Percentiles rank a stretch among this genome's conserved stretches.
These are phyloP conservation scores for Lasiodiplodia citricola DNA, from an alignment of 2,329 filamentous ascomycete genomes.

Conservation along the genomic window DNA sequence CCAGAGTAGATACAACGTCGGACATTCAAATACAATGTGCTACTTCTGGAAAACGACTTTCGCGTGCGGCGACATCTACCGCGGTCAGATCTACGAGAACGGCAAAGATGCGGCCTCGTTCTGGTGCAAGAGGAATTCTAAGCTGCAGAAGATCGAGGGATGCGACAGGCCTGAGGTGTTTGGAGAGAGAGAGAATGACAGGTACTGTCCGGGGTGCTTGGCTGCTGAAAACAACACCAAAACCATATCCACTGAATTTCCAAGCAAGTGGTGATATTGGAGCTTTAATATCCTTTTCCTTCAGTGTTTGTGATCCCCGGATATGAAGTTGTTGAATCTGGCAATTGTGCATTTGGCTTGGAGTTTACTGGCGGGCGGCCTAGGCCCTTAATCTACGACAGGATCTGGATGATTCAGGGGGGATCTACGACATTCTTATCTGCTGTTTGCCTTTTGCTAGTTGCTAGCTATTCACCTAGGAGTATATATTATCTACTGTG, in stretches of 20 bases:
- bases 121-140: not conserved
- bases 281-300: not conserved
- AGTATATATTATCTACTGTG: too few species aligned
- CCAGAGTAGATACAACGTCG: not conserved
- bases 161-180: not conserved
- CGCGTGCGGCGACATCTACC: not conserved
- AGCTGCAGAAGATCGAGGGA: not conserved
- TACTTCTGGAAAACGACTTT: not conserved
- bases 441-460: too few species aligned
- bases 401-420: too few species aligned
- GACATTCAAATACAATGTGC: not conserved
- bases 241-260: not conserved
- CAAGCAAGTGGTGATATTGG: not conserved
- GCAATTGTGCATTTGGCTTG: not conserved
- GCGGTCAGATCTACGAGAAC: not conserved
- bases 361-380: too few species aligned
- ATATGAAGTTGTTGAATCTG: not conserved
- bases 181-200: not conserved
- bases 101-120: not conserved
- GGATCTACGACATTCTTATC: too few species aligned
- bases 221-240: not conserved
- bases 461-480: too few species aligned
- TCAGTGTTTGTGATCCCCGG: too few species aligned
- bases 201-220: not conserved
- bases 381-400: too few species aligned